A percentile compares a stretch with the other conserved stretches of the same genome.
Conservation (phyloP, 345 rosid genomes). For the Pistacia atlantica region DNA sequence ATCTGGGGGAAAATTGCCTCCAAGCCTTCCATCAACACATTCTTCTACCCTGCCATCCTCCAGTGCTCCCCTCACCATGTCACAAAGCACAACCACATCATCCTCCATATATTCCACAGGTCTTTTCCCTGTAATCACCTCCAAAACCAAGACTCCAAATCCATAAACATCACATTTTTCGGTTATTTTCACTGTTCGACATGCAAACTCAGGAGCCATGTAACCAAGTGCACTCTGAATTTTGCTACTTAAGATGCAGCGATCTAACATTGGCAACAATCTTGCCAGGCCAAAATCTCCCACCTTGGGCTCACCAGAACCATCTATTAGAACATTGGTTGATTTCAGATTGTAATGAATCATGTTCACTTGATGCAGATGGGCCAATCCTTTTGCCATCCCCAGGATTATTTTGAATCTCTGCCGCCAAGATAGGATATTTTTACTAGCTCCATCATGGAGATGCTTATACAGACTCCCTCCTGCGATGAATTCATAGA, state of each 20-base stretch:
- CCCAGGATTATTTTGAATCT: conserved; percentile 83
- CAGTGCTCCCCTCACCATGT: conserved; percentile 76
- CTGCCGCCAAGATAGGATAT: conserved; percentile 76
- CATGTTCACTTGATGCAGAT: conserved; percentile 69
- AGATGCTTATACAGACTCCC: conserved; percentile 85
- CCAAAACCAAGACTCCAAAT: conserved; percentile 83
- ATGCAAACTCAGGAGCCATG: conserved; percentile 99
- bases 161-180: conserved; percentile 95
- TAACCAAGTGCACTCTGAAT: conserved; percentile 96
- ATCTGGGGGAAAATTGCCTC: conserved; percentile 66
- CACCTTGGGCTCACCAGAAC: conserved; percentile 76
- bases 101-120: conserved; percentile 98
- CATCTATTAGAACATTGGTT: conserved; percentile 78
- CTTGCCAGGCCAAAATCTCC: conserved; percentile 90
- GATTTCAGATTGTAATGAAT: conserved; percentile 96
- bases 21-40: conserved; percentile 65
- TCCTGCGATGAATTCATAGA: conserved; percentile 68
- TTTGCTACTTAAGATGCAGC: conserved; percentile 90
- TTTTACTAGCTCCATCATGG: conserved; percentile 47
- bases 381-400: conserved; percentile 84
- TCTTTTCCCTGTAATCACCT: conserved; percentile 81
- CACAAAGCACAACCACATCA: conserved; percentile 88
- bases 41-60: conserved; percentile 82
- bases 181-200: conserved; percentile 90
- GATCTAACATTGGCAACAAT: conserved; percentile 76